phyloP scores from a whole-genome alignment of 2,329 filamentous ascomycete species.

The Penicillium corylophilum region DNA sequence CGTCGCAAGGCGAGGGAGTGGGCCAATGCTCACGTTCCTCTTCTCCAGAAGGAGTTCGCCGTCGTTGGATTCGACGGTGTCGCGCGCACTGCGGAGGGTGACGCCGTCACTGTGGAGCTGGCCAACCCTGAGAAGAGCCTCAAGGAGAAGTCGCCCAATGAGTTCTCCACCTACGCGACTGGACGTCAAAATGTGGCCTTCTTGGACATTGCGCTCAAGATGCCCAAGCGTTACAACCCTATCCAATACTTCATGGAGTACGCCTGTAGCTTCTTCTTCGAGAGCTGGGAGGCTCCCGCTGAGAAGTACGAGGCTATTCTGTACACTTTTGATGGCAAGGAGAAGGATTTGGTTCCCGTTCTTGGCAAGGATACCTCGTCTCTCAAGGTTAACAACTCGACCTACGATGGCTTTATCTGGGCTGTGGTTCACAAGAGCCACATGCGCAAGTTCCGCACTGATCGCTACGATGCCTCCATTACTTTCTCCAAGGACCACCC shows the following conservation, averaged over 20 bases:
- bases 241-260: slow-evolving; percentile 65
- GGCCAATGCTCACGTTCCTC: slow-evolving; percentile 70
- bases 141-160: slow-evolving; percentile 83
- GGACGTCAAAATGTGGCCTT: slow-evolving; percentile 93
- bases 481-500: slow-evolving; percentile 89
- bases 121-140: slow-evolving; percentile 61
- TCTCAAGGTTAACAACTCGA: slow-evolving; percentile 53
- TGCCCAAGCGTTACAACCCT: slow-evolving; percentile 87
- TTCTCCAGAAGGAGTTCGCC: slow-evolving; percentile 79
- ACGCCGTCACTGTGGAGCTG: slow-evolving; percentile 38
- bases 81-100: slow-evolving; percentile 49
- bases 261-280: slow-evolving; percentile 72
- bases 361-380: slow-evolving; percentile 62
- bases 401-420: slow-evolving; percentile 90
- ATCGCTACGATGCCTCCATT: slow-evolving; percentile 90
- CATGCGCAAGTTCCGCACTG: slow-evolving; percentile 87
- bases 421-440: slow-evolving; percentile 91
- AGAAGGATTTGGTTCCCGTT: slow-evolving; percentile 71
- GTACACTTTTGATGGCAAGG: slow-evolving; percentile 91
- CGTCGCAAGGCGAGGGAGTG: slow-evolving; percentile 76
- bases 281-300: slow-evolving; percentile 65
- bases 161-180: slow-evolving; percentile 84
- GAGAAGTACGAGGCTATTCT: slow-evolving; percentile 75
- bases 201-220: slow-evolving; percentile 76
- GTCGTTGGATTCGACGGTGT: slow-evolving; percentile 73